Evolutionary conservation across 306 rosid genomes (phyloP), one percentile per base, ranked within the genome.

Genomic region (Lotus japonicus): DNA sequence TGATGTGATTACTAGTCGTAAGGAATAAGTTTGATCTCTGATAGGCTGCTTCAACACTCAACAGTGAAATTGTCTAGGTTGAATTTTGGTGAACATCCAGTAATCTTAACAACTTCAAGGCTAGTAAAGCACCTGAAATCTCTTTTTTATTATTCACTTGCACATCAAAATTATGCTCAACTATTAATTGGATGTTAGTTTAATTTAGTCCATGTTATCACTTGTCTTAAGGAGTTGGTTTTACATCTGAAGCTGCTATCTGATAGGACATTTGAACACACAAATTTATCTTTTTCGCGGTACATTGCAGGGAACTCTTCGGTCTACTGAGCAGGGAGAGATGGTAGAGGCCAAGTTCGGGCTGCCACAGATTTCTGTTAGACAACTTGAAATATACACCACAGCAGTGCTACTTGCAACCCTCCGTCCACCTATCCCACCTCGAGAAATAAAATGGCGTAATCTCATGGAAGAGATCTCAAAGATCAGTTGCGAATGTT

Each of bases 261-360:
- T 44, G 42, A 28, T 23, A 4, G 8, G 12, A 7, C 48, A 26
- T 57, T 56, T 42, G 38, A 23, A 56, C 63, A 7, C 28, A 68
- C 65, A 55, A 45, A 33, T 46, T 60, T 60, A 42, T 10, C 36
- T 26, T 33, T 66, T 49, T 17, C 45, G 28, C 21, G 73, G 55
- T 69, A 39, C 71, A 28, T 56, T 63, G 43, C 82, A 92, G 98
- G 98, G 98, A 50, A 84, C 91, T 0, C 87, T 89, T 56, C 82
- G 98, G 60, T 84, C 95, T 70, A 92, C 98, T 7, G 98, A 92
- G 84, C 96, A 92, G 80, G 98, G 98, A 70, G 98, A 92, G 77
- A 92, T 92, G 98, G 91, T 92, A 23, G 91, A 92, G 82, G 95
- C 95, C 19, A 92, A 89, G 77, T 92, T 92, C 49, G 98, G 96